Conservation (phyloP, 1,284 basidiomycete species). For the Dichomitus squalens region DNA sequence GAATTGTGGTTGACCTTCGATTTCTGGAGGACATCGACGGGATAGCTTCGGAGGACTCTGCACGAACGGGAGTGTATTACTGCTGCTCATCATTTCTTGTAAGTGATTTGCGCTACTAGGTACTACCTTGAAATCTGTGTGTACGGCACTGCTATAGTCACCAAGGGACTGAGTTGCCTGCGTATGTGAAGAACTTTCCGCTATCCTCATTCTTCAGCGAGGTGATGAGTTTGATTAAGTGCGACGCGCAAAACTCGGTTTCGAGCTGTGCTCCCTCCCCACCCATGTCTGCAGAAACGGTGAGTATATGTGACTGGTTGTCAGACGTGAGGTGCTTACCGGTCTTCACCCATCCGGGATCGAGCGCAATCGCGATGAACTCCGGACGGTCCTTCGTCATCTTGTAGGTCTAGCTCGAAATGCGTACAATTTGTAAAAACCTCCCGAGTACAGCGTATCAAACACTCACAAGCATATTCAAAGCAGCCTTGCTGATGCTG, state of each 20-base stretch:
- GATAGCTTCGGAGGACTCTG: too few species aligned
- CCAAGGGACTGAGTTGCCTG: conserved; percentile 28
- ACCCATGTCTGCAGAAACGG: conserved; percentile 30
- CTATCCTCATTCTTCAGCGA: conserved; percentile 27
- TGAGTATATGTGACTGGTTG: neutral
- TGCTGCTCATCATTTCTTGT: too few species aligned
- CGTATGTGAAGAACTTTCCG: conserved; percentile 36
- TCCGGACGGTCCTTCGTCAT: conserved; percentile 31
- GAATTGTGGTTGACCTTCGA: too few species aligned
- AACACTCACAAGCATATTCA: conserved; percentile 34
- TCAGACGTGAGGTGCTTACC: conserved; percentile 18
- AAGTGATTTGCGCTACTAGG: too few species aligned
- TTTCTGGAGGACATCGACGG: too few species aligned
- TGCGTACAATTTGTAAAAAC: neutral
- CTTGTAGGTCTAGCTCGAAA: conserved; percentile 32
- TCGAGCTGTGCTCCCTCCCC: conserved; percentile 35
- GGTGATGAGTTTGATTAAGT: conserved; percentile 30
- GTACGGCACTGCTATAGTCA: neutral
- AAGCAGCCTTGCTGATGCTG: conserved; percentile 33
- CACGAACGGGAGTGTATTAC: too few species aligned
- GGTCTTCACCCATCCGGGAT: conserved; percentile 38
- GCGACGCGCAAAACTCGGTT: conserved; percentile 30
- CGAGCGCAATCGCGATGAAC: conserved; percentile 27
- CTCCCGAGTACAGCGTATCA: too few species aligned
- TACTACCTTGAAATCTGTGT: neutral